phyloP scores from a whole-genome alignment of 495 filamentous ascomycete species.

The Bryoglossum gracile region DNA sequence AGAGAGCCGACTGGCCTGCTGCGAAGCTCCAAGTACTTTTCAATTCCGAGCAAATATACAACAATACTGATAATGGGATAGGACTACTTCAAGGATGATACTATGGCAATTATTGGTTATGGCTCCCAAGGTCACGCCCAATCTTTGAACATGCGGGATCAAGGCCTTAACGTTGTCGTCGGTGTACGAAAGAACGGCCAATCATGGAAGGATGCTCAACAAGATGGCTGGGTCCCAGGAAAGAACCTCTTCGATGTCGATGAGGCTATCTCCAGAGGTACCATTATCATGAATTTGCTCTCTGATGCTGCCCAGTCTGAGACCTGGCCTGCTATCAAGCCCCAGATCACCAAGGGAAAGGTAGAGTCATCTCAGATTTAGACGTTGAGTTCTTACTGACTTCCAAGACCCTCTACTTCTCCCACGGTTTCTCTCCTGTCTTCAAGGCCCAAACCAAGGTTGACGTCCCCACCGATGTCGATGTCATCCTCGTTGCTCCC shows the following conservation, averaged over 20 bases:
- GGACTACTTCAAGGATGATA: constrained; percentile 99
- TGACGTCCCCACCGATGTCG: constrained; percentile 87
- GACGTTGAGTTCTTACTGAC: constrained; percentile 13
- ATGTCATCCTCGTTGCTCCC: constrained; percentile 98
- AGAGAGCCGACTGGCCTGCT: constrained; percentile 95
- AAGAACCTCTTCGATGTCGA: constrained; percentile 97
- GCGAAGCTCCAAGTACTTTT: constrained; percentile 85
- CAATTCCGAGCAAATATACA: constrained; percentile 9
- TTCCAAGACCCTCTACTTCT: constrained; percentile 92
- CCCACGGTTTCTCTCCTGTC: constrained; percentile 98
- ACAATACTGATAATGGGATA: constrained; percentile 30
- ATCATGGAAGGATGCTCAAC: constrained; percentile 93
- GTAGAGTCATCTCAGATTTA: constrained; percentile 32
- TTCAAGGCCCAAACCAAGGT: constrained; percentile 99
- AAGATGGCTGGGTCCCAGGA: constrained; percentile 97
- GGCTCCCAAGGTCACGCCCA: constrained; percentile 97
- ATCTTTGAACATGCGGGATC: constrained; percentile 98
- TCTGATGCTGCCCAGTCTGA: constrained; percentile 94
- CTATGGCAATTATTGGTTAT: constrained; percentile 97
- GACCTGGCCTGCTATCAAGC: constrained; percentile 98
- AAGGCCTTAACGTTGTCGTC: constrained; percentile 96
- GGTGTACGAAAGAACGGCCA: constrained; percentile 97
- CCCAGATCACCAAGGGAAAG: constrained; percentile 96
- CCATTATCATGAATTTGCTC: constrained; percentile 98
- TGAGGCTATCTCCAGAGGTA: constrained; percentile 88